These are phyloP conservation scores for Termitomyces sp. DNA, from an alignment of 768 basidiomycete genomes.

Conservation along the genomic window DNA sequence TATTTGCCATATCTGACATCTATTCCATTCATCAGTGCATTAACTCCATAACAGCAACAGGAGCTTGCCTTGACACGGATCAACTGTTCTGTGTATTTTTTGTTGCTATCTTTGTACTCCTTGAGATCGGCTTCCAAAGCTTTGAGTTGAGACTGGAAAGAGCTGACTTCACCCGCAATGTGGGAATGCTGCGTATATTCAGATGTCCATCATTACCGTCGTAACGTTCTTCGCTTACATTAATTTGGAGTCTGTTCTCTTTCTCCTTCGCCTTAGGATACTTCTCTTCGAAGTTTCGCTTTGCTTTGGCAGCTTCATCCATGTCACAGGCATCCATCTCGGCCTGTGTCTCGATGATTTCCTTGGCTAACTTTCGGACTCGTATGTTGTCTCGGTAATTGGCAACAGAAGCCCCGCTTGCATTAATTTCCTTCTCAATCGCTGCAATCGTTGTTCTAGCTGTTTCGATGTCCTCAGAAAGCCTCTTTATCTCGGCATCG, in stretches of 20 bases:
- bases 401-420: slow-evolving; percentile 61
- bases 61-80: slow-evolving; percentile 84
- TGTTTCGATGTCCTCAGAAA: slow-evolving; percentile 31
- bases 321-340: slow-evolving; percentile 77
- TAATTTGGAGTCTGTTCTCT: slow-evolving; percentile 66
- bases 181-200: slow-evolving; percentile 57
- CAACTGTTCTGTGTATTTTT: slow-evolving; percentile 84
- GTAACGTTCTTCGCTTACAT: slow-evolving; percentile 36
- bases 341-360: slow-evolving; percentile 61
- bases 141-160: slow-evolving; percentile 61
- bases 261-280: slow-evolving; percentile 67
- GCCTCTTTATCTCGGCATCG: slow-evolving; percentile 31
- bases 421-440: slow-evolving; percentile 77
- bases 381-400: slow-evolving; percentile 83
- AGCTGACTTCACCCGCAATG: slow-evolving; percentile 78
- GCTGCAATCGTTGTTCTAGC: slow-evolving; percentile 40
- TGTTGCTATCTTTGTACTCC: slow-evolving; percentile 85
- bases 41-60: neutral
- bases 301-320: slow-evolving; percentile 80
- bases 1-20: slow-evolving; percentile 98
- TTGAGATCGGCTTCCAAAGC: slow-evolving; percentile 64
- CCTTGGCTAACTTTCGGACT: slow-evolving; percentile 59
- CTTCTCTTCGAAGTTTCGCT: slow-evolving; percentile 78
- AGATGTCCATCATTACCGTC: neutral
- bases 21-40: slow-evolving; percentile 23